Conservation (phyloP, 2,329 filamentous ascomycete genomes). For the Thermothelomyces thermophilus region DNA sequence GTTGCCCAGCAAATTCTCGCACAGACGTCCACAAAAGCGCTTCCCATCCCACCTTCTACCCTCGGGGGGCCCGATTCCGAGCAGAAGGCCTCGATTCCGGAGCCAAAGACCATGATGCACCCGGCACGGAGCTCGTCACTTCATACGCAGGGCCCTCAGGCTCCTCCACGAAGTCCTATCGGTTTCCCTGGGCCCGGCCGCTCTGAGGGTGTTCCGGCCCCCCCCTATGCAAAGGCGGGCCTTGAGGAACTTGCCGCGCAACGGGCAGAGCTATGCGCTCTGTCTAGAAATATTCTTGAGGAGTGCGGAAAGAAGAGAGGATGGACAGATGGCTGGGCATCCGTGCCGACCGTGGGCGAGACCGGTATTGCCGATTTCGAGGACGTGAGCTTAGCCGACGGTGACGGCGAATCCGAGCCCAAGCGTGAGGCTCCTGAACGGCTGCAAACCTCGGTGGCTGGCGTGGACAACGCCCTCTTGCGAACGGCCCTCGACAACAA, state of each 20-base stretch:
- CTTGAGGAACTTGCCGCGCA: constrained; percentile 76
- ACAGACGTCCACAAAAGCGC: constrained; percentile 63
- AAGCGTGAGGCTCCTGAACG: constrained; percentile 9
- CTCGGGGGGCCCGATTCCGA: constrained; percentile 46
- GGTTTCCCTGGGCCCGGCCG: constrained; percentile 46
- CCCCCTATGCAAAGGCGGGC: constrained; percentile 54
- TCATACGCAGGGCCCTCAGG: constrained; percentile 35
- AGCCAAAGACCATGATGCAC: constrained; percentile 65
- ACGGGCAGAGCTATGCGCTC: constrained; percentile 71
- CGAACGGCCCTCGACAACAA: constrained; percentile 54
- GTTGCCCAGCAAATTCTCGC: constrained; percentile 69
- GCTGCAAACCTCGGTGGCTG: constrained; percentile 31
- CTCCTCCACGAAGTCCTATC: constrained; percentile 41
- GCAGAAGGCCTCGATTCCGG: constrained; percentile 55
- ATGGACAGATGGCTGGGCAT: constrained; percentile 72
- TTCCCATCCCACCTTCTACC: constrained; percentile 58
- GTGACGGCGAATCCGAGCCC: constrained; percentile 28
- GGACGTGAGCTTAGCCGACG: constrained; percentile 49
- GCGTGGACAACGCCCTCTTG: constrained; percentile 52
- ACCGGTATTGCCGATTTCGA: constrained; percentile 45
- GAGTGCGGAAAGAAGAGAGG: constrained; percentile 62
- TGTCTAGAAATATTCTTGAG: constrained; percentile 75
- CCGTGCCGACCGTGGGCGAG: constrained; percentile 46
- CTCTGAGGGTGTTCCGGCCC: constrained; percentile 33
- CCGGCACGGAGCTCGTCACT: constrained; percentile 60